phyloP scores from a whole-genome alignment of 192 early-diverging fungal species.

The Coemansia sp. region DNA sequence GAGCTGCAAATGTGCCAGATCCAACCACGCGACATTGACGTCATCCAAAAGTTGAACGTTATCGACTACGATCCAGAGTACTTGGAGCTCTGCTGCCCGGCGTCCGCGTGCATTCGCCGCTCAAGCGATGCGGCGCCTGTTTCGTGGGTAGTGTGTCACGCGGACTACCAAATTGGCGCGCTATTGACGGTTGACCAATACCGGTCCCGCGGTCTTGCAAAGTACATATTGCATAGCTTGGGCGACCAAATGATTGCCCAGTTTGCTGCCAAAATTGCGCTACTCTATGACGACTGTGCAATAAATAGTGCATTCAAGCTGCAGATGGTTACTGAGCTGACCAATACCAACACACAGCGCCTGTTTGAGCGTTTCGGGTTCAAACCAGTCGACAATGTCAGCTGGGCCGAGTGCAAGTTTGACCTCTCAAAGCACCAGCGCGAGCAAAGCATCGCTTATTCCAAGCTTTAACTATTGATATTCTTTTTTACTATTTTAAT shows the following conservation, averaged over 20 bases:
- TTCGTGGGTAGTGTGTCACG: slow-evolving; percentile 6
- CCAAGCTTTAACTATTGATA: background rate
- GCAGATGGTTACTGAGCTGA: slow-evolving; percentile 6
- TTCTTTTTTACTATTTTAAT: background rate
- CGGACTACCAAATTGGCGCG: slow-evolving; percentile 2
- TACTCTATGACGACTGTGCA: background rate
- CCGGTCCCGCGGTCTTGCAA: slow-evolving; percentile 5
- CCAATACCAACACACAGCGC: background rate
- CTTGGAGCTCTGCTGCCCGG: slow-evolving; percentile 3
- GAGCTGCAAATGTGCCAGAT: slow-evolving; percentile 2
- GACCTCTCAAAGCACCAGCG: background rate
- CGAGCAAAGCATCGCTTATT: background rate
- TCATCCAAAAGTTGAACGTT: background rate
- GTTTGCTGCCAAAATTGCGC: slow-evolving; percentile 1
- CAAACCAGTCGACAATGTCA: background rate
- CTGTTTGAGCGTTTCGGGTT: slow-evolving; percentile 8
- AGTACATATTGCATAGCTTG: background rate
- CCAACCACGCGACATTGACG: background rate
- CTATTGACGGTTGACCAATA: background rate
- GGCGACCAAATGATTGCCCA: slow-evolving; percentile 1
- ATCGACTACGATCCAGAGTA: slow-evolving; percentile 2
- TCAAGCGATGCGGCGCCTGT: background rate
- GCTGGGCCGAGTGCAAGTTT: slow-evolving; percentile 11
- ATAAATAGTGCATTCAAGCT: background rate
- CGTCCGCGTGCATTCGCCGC: slow-evolving; percentile 5